phyloP scores from a whole-genome alignment of 1,284 basidiomycete species.

The Heliocybe sulcata region DNA sequence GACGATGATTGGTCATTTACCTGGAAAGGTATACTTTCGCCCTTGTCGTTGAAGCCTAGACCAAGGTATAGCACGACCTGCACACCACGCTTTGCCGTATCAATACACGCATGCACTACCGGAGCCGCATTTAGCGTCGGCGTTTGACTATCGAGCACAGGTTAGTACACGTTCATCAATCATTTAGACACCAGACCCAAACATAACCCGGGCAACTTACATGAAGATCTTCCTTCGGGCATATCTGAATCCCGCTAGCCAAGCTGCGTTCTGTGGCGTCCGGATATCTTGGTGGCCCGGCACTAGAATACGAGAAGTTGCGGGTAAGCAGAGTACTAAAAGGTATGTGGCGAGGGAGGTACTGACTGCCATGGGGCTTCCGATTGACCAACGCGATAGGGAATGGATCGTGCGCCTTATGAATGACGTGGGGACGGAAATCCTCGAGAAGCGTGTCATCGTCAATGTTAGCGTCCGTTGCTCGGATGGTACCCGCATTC shows the following conservation, averaged over 20 bases:
- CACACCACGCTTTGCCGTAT: constrained; percentile 63
- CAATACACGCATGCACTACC: constrained; percentile 56
- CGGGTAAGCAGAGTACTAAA: background rate
- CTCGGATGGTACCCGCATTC: background rate
- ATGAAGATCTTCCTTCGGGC: constrained; percentile 70
- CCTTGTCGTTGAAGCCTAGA: constrained; percentile 64
- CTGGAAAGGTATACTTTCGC: constrained; percentile 64
- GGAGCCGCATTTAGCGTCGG: constrained; percentile 74
- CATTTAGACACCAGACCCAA: background rate
- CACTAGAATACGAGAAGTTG: constrained; percentile 10
- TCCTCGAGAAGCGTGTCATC: constrained; percentile 15
- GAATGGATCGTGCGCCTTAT: constrained; percentile 51
- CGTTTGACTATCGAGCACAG: constrained; percentile 37
- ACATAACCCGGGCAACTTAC: too few relatives aligned
- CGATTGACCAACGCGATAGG: constrained; percentile 74
- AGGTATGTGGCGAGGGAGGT: constrained; percentile 4
- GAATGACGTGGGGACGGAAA: constrained; percentile 49
- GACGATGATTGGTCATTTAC: background rate
- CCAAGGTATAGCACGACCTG: constrained; percentile 58
- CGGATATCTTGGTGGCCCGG: constrained; percentile 44
- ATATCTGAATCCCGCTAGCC: constrained; percentile 67
- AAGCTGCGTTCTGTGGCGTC: constrained; percentile 70
- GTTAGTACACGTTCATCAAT: background rate
- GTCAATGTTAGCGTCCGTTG: background rate
- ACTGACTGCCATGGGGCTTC: constrained; percentile 44